Conservation (phyloP, 768 basidiomycete species). For the Amanita subjunquillea region DNA sequence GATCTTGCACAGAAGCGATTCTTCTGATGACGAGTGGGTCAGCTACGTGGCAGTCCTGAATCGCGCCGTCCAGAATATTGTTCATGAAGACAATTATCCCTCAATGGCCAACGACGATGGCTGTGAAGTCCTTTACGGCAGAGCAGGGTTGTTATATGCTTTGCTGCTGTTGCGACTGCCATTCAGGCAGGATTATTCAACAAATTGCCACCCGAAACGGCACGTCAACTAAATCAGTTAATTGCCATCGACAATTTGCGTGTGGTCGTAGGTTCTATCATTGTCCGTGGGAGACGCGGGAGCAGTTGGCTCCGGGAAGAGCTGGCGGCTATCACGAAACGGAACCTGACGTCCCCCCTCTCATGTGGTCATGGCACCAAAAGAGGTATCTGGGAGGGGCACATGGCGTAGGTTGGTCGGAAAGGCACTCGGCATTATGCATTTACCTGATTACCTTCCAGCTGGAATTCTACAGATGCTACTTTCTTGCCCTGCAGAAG, state of each 20-base stretch:
- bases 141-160: constrained; percentile 46
- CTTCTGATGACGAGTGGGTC: constrained; percentile 9
- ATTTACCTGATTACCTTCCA: constrained; percentile 9
- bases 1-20: constrained; percentile 18
- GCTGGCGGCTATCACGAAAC: not conserved
- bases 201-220: not conserved
- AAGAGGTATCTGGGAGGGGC: constrained; percentile 47
- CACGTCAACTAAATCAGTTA: not conserved
- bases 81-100: constrained; percentile 13
- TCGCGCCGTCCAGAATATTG: constrained; percentile 12
- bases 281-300: constrained; percentile 26
- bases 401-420: constrained; percentile 44
- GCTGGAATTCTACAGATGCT: constrained; percentile 46
- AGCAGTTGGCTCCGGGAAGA: constrained; percentile 1
- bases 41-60: constrained; percentile 16
- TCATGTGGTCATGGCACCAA: constrained; percentile 56
- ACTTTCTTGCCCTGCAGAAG: constrained; percentile 26
- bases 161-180: constrained; percentile 32
- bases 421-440: not conserved
- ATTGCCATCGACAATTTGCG: constrained; percentile 18
- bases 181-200: constrained; percentile 3
- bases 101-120: constrained; percentile 28
- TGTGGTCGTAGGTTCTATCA: constrained; percentile 33
- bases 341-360: constrained; percentile 19
- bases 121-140: constrained; percentile 50